These are phyloP conservation scores for Neospora caninum DNA, from an alignment of 169 alveolate genomes.

Conservation along the genomic window DNA sequence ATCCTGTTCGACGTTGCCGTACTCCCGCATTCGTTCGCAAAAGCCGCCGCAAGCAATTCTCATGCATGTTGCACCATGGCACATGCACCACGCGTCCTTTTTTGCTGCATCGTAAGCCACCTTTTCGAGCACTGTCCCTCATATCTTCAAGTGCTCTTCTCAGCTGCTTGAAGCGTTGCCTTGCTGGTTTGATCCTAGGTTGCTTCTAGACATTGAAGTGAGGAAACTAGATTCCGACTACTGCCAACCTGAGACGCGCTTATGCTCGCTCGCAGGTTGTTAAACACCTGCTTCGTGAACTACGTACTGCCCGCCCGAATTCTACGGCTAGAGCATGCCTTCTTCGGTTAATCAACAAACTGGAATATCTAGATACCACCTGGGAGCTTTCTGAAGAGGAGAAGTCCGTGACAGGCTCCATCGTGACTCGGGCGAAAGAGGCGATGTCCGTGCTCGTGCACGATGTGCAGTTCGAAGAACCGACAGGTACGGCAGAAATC, in stretches of 20 bases:
- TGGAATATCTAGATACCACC: not conserved
- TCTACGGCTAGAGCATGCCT: conserved; percentile 36
- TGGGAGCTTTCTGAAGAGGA: conserved; percentile 3
- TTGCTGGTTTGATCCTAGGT: conserved; percentile 5
- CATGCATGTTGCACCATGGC: not conserved
- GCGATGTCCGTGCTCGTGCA: conserved; percentile 29
- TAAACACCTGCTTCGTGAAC: not conserved
- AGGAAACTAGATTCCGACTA: not conserved
- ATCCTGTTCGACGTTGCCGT: conserved; percentile 13
- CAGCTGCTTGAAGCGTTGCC: conserved; percentile 33
- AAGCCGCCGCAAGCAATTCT: not conserved
- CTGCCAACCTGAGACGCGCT: not conserved
- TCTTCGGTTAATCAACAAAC: conserved; percentile 5
- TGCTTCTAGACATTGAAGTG: conserved; percentile 28
- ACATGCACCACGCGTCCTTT: not conserved
- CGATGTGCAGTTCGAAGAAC: not conserved
- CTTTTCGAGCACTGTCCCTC: not conserved
- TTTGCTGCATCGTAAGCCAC: conserved; percentile 1
- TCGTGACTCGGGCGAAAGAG: conserved; percentile 35
- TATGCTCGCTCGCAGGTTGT: not conserved
- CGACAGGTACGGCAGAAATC: not conserved
- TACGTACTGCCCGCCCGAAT: not conserved
- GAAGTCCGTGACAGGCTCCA: not conserved
- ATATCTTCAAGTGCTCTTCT: not conserved
- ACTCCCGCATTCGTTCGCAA: not conserved